Evolutionary conservation across 208 protist species (phyloP).

Genomic region (Wallacemonas sp.): DNA sequence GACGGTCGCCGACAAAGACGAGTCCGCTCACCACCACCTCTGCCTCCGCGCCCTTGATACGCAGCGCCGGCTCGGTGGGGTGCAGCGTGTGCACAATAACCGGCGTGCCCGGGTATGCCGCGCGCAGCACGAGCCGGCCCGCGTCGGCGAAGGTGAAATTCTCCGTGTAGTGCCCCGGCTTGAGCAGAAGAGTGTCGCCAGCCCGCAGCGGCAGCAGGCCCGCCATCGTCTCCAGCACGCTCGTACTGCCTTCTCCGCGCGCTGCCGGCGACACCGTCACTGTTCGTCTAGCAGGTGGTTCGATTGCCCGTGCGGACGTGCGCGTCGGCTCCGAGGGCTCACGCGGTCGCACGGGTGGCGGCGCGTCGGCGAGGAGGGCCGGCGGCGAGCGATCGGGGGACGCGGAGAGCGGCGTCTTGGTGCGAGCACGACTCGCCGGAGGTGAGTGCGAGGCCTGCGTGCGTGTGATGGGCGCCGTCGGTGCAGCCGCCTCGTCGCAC

Average conservation of each 20-base stretch:
- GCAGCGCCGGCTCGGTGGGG: constrained; percentile 47
- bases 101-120: constrained; percentile 53
- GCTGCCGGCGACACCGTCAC: constrained; percentile 2
- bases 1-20: constrained; percentile 47
- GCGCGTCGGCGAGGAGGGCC: not conserved
- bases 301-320: not conserved
- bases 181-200: constrained; percentile 41
- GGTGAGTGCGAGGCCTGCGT: constrained; percentile 1
- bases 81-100: constrained; percentile 56
- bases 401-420: constrained; percentile 1
- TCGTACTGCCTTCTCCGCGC: not conserved
- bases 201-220: constrained; percentile 4
- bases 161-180: constrained; percentile 71
- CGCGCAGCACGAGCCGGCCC: constrained; percentile 43
- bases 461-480: not conserved
- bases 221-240: not conserved
- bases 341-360: not conserved
- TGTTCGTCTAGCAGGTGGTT: not conserved
- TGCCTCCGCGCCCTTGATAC: constrained; percentile 33
- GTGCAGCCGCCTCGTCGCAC: not conserved
- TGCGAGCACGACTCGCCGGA: constrained; percentile 7
- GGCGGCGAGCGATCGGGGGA: not conserved
- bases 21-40: constrained; percentile 44
- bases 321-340: not conserved
- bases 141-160: constrained; percentile 37